Evolutionary conservation across 164 flowering plant genomes (phyloP).

Genomic region (Piper longum): DNA sequence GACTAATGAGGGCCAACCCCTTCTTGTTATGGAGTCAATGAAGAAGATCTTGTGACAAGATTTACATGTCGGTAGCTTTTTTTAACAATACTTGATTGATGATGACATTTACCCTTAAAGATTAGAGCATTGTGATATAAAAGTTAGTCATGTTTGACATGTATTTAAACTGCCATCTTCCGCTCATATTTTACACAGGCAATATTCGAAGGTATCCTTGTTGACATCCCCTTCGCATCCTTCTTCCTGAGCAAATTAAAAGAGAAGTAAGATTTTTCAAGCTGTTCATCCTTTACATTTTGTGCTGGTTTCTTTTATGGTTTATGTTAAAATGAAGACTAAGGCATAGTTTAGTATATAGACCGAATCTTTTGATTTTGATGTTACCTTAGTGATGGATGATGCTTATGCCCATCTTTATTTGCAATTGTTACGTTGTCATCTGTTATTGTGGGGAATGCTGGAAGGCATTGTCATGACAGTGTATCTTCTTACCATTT

Average conservation of each 20-base stretch:
- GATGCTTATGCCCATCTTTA: no score
- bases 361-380: background rate
- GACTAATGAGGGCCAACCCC: no score
- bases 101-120: no score
- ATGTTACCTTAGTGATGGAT: background rate
- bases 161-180: background rate
- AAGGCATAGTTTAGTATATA: background rate
- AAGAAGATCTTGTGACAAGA: no score
- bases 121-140: no score
- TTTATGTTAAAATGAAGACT: background rate
- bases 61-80: no score
- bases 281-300: background rate
- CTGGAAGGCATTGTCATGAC: no score
- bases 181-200: slow-evolving; percentile 29
- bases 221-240: slow-evolving; percentile 94
- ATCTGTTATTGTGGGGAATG: no score
- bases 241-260: slow-evolving; percentile 94
- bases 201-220: slow-evolving; percentile 96
- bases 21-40: no score
- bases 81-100: no score
- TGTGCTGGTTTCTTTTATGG: background rate
- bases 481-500: no score
- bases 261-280: slow-evolving; percentile 60
- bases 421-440: no score
- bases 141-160: background rate